Conservation (phyloP, 139 green algal species). For the Desmodesmus armatus region DNA sequence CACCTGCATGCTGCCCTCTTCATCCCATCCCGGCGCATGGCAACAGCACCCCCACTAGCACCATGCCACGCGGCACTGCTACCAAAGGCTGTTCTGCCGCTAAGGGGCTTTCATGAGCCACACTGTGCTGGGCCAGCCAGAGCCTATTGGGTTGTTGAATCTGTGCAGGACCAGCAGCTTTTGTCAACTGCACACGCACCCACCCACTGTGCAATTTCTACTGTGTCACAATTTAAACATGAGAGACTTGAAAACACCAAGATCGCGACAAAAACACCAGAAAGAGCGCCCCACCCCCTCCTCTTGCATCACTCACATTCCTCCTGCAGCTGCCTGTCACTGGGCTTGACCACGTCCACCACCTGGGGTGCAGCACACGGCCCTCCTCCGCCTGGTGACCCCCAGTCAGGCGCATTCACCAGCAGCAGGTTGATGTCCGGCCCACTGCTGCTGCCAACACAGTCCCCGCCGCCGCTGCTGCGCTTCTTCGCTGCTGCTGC, state of each 20-base stretch:
- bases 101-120: too few relatives aligned
- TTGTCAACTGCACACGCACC: too few relatives aligned
- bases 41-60: too few relatives aligned
- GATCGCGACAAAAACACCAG: not conserved
- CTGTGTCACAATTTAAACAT: not conserved
- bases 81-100: too few relatives aligned
- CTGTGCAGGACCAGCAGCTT: too few relatives aligned
- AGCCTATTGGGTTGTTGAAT: too few relatives aligned
- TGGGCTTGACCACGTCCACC: not conserved
- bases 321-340: conserved; percentile 26
- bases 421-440: conserved; percentile 38
- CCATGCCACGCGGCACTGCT: too few relatives aligned
- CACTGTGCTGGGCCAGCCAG: too few relatives aligned
- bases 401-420: conserved; percentile 33
- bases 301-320: conserved; percentile 20
- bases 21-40: too few relatives aligned
- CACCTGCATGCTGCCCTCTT: too few relatives aligned
- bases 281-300: not conserved
- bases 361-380: not conserved
- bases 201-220: not conserved
- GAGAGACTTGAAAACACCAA: not conserved
- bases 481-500: not conserved
- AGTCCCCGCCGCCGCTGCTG: too few relatives aligned
- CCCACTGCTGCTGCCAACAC: not conserved
- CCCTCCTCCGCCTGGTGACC: not conserved